Evolutionary conservation across 2,329 filamentous ascomycete species (phyloP), one percentile per base, ranked within the genome.

Genomic region (Monosporascus sp.): DNA sequence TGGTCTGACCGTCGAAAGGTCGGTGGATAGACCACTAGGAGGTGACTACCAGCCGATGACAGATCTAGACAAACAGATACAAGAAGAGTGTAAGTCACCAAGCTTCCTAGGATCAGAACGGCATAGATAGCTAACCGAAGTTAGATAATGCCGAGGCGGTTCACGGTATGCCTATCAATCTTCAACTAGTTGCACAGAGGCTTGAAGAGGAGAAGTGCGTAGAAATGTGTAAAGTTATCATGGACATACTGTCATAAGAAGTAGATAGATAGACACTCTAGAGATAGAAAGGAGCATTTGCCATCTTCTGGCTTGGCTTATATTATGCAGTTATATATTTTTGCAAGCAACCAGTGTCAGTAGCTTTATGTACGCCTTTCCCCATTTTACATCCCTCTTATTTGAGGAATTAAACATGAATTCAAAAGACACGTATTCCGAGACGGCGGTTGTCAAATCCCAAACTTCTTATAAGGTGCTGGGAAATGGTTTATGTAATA

Each of bases 1-100:
- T 0, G 73, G 74, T 0, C 11, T 76, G 14, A 57, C 28, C 0
- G 77, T 72, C 0, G 74, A 78, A 51, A 69, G 72, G 52, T 56
- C 60, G 1, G 48, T 74, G 7, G 77, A 79, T 48, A 50, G 58
- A 15, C 51, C 61, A 3, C 51, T 65, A 0, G 65, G 60, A 2
- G 52, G 66, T 1, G 49, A 50, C 0, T 72, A 72, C 8, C 51
- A 63, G 51, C 69, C 72, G 0, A 53, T 77, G 9, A 69, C 72
- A 1, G 62, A 69, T 0, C 46, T 67, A 0, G 77, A 76, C 58
- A 65, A 68, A 53, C 56, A 57, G 8, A 67, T 77, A 4, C 70
- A 74, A 37, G 58, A 66, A 3, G 71, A 75, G 48, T 79, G 76
- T 78, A 60, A 67, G 75, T 70, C 28, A n/a, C n/a, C 22, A 20